These are phyloP conservation scores for Monotropa hypopitys DNA, from an alignment of 179 eudicot genomes.

Conservation along the genomic window DNA sequence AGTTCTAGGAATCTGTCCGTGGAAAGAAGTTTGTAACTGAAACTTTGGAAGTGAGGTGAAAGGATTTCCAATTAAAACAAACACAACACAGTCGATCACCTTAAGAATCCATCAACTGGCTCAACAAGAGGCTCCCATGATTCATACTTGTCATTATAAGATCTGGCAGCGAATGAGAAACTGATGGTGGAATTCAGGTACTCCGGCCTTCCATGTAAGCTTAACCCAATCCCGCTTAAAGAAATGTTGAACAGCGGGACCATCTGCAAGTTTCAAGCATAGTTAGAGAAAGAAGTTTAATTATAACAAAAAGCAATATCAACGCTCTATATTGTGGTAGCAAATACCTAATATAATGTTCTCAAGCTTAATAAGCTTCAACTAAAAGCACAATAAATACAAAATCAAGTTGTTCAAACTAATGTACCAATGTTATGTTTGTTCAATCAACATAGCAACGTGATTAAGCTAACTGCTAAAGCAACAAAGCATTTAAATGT, in stretches of 20 bases:
- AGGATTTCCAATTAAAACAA: not conserved
- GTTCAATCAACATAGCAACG: not conserved
- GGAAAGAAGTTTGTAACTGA: not conserved
- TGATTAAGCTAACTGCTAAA: not conserved
- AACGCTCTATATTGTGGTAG: too few relatives aligned
- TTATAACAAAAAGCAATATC: not conserved
- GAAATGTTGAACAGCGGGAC: constrained; percentile 83
- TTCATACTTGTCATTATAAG: constrained; percentile 92
- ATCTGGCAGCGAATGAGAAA: constrained; percentile 80
- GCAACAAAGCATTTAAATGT: not conserved
- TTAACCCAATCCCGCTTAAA: constrained; percentile 57
- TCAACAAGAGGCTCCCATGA: constrained; percentile 95
- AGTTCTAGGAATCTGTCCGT: not conserved
- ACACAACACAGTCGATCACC: constrained; percentile 29
- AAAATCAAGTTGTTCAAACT: not conserved
- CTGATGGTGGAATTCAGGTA: constrained; percentile 49
- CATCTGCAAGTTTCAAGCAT: constrained; percentile 47
- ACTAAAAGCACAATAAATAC: not conserved
- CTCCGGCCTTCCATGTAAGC: constrained; percentile 66
- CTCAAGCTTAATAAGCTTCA: not conserved
- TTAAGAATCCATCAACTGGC: constrained; percentile 84
- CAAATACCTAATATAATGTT: too few relatives aligned
- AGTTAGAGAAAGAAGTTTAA: not conserved
- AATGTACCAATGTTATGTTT: not conserved
- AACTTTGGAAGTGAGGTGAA: not conserved